Conservation (phyloP, 2,329 filamentous ascomycete species). For the Triangularia verruculosa region DNA sequence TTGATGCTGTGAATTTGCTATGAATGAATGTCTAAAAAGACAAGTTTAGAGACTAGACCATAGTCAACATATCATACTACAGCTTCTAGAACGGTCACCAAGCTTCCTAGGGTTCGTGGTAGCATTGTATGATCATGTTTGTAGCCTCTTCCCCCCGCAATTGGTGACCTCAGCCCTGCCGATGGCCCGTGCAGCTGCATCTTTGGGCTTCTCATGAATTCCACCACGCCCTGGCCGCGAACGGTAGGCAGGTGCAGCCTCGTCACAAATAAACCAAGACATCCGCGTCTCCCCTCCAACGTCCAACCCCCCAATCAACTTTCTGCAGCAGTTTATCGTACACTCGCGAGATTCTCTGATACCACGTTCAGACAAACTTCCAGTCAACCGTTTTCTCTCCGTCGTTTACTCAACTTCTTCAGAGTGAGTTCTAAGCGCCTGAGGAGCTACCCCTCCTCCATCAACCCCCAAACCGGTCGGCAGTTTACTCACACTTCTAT, state of each 20-base stretch:
- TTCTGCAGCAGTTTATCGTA: neutral
- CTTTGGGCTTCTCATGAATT: slow-evolving; percentile 46
- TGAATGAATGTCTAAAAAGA: neutral
- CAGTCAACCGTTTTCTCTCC: neutral
- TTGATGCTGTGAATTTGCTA: neutral
- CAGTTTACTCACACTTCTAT: slow-evolving; percentile 1
- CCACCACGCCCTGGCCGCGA: slow-evolving; percentile 30
- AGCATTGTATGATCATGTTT: neutral
- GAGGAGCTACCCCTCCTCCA: slow-evolving; percentile 26
- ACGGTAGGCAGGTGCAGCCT: slow-evolving; percentile 23
- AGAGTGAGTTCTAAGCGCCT: slow-evolving; percentile 12
- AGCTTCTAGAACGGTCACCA: slow-evolving; percentile 15
- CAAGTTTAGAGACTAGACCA: neutral
- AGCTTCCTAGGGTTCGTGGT: slow-evolving; percentile 4
- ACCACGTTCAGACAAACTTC: neutral
- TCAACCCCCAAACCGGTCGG: neutral
- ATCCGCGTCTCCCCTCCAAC: slow-evolving; percentile 9
- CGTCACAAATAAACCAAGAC: slow-evolving; percentile 15
- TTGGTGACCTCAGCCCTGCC: slow-evolving; percentile 26
- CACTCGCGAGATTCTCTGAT: neutral
- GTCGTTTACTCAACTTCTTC: neutral
- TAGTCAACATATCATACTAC: neutral
- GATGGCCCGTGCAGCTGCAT: slow-evolving; percentile 31
- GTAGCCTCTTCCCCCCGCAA: neutral
- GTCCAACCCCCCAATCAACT: slow-evolving; percentile 7